Base-by-base conservation (phyloP, 2,329 filamentous ascomycete genomes). In the Cercospora sp. region DNA sequence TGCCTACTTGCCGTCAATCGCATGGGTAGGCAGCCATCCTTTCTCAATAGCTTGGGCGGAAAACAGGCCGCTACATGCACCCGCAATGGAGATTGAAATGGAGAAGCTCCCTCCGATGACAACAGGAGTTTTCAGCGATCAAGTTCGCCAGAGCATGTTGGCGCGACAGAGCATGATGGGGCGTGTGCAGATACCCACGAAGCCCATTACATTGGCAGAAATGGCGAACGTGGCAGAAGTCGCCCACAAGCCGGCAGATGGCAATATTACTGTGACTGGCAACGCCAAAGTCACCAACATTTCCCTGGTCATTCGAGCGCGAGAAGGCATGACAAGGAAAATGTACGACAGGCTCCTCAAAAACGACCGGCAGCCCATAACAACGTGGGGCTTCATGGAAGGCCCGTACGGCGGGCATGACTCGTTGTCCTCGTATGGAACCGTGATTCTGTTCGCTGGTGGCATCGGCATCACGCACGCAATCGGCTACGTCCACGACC, bases 391-490 rank as follows among this genome's bases (percentile, higher is more conserved):
- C 71, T 85, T 88, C 58, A 87, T 91, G 51, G 91, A 94, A 79
- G 91, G 91, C 0, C 91, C 91, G 0, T 94, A 94, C 75, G 85
- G 91, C 60, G 90, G 89, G 43, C 84, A 89, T 76, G 89, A 93
- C 77, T 84, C 83, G 71, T 85, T 94, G 77, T 85, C 89, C 69
- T 92, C 90, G 1, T 94, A 93, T 79, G 91, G 91, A 71, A 93
- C 90, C 0, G 88, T 91, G 32, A 87, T 94, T 78, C 85, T 94
- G 45, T 92, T 94, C 76, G 91, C 91, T 0, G 91, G 91, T 66
- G 91, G 91, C 74, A 90, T 94, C 12, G 91, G 91, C 70, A 91
- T 94, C 74, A 93, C 91, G 0, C 91, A 94, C 74, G 90, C 91
- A 71, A 88, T 93, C 28, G 90, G 90, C 63, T 90, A 92, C 77